Percentiles rank a stretch among this genome's conserved stretches.
Evolutionary conservation across 768 basidiomycete species (phyloP).

Genomic region (Leucogyrophana mollusca): DNA sequence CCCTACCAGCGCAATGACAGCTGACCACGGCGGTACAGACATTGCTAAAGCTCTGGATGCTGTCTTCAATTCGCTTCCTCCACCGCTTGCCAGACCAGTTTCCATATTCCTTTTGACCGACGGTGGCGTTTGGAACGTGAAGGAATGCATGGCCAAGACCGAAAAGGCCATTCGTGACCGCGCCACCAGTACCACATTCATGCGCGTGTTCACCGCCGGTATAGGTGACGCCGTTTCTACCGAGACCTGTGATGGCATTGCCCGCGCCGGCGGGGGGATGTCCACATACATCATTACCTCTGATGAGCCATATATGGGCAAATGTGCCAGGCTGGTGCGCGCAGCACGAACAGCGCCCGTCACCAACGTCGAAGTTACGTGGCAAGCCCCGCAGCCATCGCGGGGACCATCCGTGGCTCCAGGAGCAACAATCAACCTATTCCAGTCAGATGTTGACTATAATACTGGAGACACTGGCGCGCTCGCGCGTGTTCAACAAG

Average conservation of each 20-base stretch:
- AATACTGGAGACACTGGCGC: neutral
- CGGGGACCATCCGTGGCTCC: no score
- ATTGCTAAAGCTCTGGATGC: constrained; percentile 1
- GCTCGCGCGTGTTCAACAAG: constrained; percentile 4
- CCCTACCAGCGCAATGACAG: neutral
- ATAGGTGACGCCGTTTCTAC: constrained; percentile 9
- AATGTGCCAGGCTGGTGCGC: constrained; percentile 5
- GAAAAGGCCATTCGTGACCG: neutral
- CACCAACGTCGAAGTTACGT: neutral
- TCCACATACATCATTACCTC: neutral
- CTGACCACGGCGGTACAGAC: constrained; percentile 13
- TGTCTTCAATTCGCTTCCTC: neutral
- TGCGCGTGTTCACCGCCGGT: constrained; percentile 13
- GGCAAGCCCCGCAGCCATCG: neutral
- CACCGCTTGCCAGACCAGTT: neutral
- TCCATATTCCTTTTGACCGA: constrained; percentile 13
- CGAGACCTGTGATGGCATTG: constrained; percentile 12
- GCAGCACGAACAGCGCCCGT: constrained; percentile 6
- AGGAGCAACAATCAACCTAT: neutral
- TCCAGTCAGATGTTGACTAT: neutral
- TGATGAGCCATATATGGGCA: constrained; percentile 2
- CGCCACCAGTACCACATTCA: neutral
- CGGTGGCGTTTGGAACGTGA: constrained; percentile 7
- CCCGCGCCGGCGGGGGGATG: constrained; percentile 8
- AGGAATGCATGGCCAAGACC: neutral